Base-by-base conservation (phyloP, 768 basidiomycete species). In the Tylopilus plumbeoviolaceoides region DNA sequence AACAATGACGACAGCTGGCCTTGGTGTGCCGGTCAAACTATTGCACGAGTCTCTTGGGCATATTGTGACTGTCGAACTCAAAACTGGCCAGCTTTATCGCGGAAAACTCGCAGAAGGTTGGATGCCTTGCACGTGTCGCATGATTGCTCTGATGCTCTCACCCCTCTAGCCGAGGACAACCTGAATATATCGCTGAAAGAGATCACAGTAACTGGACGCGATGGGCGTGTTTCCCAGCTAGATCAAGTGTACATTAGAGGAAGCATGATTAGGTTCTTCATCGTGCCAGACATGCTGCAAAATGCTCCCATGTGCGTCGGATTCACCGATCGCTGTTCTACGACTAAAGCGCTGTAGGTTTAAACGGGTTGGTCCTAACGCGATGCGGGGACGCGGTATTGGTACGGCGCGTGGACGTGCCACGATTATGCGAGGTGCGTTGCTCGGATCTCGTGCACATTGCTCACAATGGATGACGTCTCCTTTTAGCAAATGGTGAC, bases 191-290 rank as follows among this genome's bases (percentile, higher is more conserved):
- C 95, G 5, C 69, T 98, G 58, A 91, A 83, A 70, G 93, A 98
- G 59, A 97, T 98, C 64, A 98, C 97, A 28, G 97, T 98, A 30
- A 99, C 97, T 14, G 92, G 90, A 49, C 85, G 97, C 48, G 97
- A 99, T 78, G 97, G 97, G 23, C 91, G 97, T 63, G 93, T 99
- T 27, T 97, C 97, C 12, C 97, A 99, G 70, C 79, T 99, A 47
- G 97, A 98, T 75, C 95, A 98, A 72, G 95, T 98, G 30, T 99
- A 99, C 73, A 99, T 99, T 62, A 80, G 97, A 62, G 97, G 97
- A 53, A 95, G 93, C 70, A 97, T 98, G 91, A 78, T 98, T 59
- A 81, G 97, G 59, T 98, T 97, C 78, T 95, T 98, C 75, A 98
- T 98, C 70, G 97, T 99, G 20, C 97, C 97, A 50, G 97, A 98